Conservation (phyloP, 1,284 basidiomycete genomes). For the Mycena citricolor region DNA sequence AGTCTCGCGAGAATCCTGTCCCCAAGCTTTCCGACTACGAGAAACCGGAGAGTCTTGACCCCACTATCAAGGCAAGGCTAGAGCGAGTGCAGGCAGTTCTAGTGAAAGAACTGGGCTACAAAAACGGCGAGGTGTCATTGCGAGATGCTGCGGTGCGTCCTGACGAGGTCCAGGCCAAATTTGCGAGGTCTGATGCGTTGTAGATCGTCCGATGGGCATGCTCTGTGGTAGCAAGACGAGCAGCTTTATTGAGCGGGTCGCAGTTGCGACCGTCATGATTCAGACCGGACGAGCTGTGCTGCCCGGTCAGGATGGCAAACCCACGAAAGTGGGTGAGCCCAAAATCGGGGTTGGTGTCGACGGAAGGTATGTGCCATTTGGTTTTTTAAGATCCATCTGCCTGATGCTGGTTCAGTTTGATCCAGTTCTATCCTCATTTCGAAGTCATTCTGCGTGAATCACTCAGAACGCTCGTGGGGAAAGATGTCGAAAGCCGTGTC, state of each 20-base stretch:
- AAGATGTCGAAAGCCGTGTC: constrained; percentile 75
- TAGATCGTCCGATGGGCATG: constrained; percentile 80
- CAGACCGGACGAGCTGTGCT: constrained; percentile 72
- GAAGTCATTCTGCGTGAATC: constrained; percentile 74
- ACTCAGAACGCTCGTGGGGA: constrained; percentile 75
- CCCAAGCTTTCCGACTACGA: constrained; percentile 38
- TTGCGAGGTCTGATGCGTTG: neutral
- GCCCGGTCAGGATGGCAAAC: constrained; percentile 41
- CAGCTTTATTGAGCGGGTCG: constrained; percentile 84
- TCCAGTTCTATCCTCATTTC: constrained; percentile 90
- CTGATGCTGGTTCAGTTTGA: constrained; percentile 53
- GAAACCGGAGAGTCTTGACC: constrained; percentile 29
- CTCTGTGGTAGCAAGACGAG: constrained; percentile 77
- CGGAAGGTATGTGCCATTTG: constrained; percentile 62
- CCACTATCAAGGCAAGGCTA: constrained; percentile 38
- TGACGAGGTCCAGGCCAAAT: too few relatives aligned
- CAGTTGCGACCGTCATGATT: constrained; percentile 82
- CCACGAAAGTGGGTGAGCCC: constrained; percentile 42
- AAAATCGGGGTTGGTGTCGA: constrained; percentile 83
- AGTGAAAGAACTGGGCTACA: constrained; percentile 61
- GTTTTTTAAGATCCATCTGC: neutral
- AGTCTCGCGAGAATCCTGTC: constrained; percentile 28
- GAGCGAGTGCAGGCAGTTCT: constrained; percentile 59
- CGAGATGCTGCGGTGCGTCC: constrained; percentile 62
- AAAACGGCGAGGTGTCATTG: constrained; percentile 52